Base-by-base conservation (phyloP, 1,139 yeast genomes). In the Yamadazyma sp. region DNA sequence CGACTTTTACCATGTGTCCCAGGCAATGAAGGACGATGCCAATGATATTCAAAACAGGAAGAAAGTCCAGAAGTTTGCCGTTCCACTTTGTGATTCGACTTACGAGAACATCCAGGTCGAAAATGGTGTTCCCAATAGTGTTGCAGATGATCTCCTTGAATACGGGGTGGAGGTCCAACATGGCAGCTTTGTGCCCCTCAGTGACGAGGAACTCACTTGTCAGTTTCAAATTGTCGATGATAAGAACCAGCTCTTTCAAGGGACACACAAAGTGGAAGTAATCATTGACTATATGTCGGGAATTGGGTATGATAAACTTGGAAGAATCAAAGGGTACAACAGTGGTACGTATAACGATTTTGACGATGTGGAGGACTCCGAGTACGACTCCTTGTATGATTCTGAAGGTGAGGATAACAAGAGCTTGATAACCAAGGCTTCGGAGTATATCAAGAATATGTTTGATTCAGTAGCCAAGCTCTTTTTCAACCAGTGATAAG, bases 51-150 rank as follows among this genome's bases (percentile, higher is more conserved):
- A 50, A 49, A 45, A 40, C 35, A 54, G 42, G 37, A 49, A 52
- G 31, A 66, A 62, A 41, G 42, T 54, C 28, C 59, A 54, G 11
- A 49, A 54, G 18, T 50, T 46, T 27, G 52, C 53, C 2, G 33
- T 57, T 8, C 75, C 73, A 0, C 54, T 52, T 33, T 80, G 86
- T 56, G 67, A 67, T 12, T 46, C 51, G 2, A 53, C 46, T 10
- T 85, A 82, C 55, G 62, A 64, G 2, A 80, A 82, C 50, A 53
- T 83, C 29, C 82, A 78, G 32, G 59, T 73, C 2, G 61, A 76
- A 1, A 61, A 56, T 6, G 74, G 72, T 0, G 61, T 81, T 9
- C 83, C 86, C 2, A 57, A 57, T 23, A 54, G 73, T 3, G 46
- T 77, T n/a, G 79, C 76, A 0, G 59, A 58, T 2, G 61, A 57